Evolutionary conservation across 306 rosid species (phyloP).

Genomic region (Pachyrhizus erosus): DNA sequence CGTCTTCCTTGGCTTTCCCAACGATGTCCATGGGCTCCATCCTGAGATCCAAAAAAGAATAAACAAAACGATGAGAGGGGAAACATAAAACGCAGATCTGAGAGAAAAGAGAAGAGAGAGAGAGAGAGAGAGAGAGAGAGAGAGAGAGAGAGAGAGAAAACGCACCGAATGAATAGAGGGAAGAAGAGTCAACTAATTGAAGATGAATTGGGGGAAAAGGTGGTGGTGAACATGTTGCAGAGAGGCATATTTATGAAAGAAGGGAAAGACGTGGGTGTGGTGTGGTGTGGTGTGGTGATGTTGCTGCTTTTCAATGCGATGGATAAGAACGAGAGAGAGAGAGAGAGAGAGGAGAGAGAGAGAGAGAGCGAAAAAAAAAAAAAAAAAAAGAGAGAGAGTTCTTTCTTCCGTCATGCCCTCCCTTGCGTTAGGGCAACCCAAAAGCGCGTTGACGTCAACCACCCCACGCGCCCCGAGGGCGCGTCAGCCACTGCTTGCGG

Average conservation of each 20-base stretch:
- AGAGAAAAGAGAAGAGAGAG: not conserved
- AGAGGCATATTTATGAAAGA: constrained; percentile 51
- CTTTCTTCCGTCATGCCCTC: constrained; percentile 62
- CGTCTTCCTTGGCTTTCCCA: constrained; percentile 85
- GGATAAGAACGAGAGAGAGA: constrained; percentile 55
- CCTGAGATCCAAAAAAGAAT: constrained; percentile 26
- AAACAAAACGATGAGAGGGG: not conserved
- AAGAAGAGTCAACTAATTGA: constrained; percentile 46
- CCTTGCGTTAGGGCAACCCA: constrained; percentile 54
- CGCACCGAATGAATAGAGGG: constrained; percentile 50
- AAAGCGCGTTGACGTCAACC: constrained; percentile 21
- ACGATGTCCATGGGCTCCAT: constrained; percentile 95
- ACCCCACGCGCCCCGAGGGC: constrained; percentile 50
- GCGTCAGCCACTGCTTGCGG: constrained; percentile 25
- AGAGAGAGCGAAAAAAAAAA: too few relatives aligned
- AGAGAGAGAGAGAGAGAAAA: not conserved
- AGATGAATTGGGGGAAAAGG: too few relatives aligned
- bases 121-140: not conserved
- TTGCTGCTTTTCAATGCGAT: constrained; percentile 45
- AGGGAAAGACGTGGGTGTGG: constrained; percentile 12
- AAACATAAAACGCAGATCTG: constrained; percentile 28
- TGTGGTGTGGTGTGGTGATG: constrained; percentile 4
- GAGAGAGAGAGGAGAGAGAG: not conserved
- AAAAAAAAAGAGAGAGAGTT: constrained; percentile 48
- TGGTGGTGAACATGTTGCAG: too few relatives aligned